Percentiles rank a stretch among this genome's conserved stretches.
Conservation (phyloP, 2,329 filamentous ascomycete genomes). For the Cercospora berteroae region DNA sequence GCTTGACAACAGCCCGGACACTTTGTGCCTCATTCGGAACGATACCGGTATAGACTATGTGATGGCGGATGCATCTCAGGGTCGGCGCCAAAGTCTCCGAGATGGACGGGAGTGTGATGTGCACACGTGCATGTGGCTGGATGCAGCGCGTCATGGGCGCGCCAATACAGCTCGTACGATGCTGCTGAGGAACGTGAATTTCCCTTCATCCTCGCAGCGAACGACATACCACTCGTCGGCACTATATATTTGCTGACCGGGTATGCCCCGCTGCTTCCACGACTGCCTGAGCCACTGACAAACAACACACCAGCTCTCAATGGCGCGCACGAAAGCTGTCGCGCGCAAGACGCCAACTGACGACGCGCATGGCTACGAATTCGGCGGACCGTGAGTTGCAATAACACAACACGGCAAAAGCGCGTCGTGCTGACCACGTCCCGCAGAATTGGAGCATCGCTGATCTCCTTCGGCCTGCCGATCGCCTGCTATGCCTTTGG, state of each 20-base stretch:
- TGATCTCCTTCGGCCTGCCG: conserved; percentile 77
- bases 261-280: background rate
- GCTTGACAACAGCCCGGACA: background rate
- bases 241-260: background rate
- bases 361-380: conserved; percentile 45
- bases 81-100: background rate
- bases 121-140: too few species aligned
- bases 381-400: conserved; percentile 49
- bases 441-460: conserved; percentile 69
- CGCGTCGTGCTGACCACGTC: background rate
- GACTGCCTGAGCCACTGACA: background rate
- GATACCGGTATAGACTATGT: background rate
- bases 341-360: conserved; percentile 8
- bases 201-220: background rate
- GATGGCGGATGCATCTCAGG: background rate
- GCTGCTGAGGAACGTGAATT: background rate
- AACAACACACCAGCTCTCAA: background rate
- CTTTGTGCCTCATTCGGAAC: background rate
- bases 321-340: conserved; percentile 11
- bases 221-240: background rate
- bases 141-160: background rate
- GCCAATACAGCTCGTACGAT: conserved; percentile 1
- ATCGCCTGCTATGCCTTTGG: conserved; percentile 73
- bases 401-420: background rate
- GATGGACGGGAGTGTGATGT: background rate